Evolutionary conservation across 176 grass and related monocot species (phyloP), one percentile per base, ranked within the genome.

Genomic region (Musa beccarii): DNA sequence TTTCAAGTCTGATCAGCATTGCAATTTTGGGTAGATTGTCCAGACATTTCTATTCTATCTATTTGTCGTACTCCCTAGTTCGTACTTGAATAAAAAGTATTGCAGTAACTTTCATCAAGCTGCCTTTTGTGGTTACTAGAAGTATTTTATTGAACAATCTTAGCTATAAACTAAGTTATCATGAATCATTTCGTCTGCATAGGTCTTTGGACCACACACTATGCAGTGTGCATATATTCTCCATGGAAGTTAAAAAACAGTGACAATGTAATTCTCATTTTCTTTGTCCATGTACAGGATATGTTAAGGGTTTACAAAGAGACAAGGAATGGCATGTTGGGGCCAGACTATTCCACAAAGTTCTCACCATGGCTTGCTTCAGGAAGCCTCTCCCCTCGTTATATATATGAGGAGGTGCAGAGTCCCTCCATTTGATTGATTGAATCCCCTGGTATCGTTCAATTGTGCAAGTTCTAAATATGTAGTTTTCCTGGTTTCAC

Each of bases 321-420:
- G 76, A 98, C 88, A 52, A 89, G 90, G 83, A 98, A 98, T 62
- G 90, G 94, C 71, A 97, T 97, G 94, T 74, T 97, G 81, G 94
- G 90, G 54, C 79, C 90, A 66, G 94, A 89, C 52, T 93, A 93
- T 79, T 93, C 88, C 52, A 97, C 90, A 2, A 97, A 97, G 79
- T 93, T 93, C 59, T 92, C 94, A 49, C 88, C 94, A 68, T 93
- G 94, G 94, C 86, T 98, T 82, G 86, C 94, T 61, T 98, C 84
- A 49, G 90, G 90, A 54, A 85, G 88, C 51, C 75, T 97, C 72
- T 91, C 90, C 10, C 90, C 90, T 43, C 78, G 94, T 68, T 93
- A 90, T 69, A 85, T 93, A 69, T 86, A 84, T 53, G 90, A 97
- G 81, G 90, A 91, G 88, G 90, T 93, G 54, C 63, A 50, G 52